Percentiles rank a stretch among this genome's conserved stretches.
phyloP scores from a whole-genome alignment of 2,329 filamentous ascomycete species.

The Acrocalymma vagum region DNA sequence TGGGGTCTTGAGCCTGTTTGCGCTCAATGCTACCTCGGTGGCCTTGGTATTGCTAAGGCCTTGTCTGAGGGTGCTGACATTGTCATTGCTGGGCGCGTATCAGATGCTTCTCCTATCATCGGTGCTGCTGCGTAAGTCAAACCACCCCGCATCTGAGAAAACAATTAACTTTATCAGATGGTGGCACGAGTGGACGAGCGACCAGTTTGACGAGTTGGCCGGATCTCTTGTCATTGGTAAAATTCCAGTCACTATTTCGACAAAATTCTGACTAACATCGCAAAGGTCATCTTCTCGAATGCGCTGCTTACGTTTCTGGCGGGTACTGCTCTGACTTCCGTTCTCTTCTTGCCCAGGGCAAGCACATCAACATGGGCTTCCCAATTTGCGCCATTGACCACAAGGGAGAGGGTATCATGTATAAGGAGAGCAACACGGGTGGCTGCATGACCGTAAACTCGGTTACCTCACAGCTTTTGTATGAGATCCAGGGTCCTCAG shows the following conservation, averaged over 20 bases:
- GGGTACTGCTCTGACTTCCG: conserved; percentile 55
- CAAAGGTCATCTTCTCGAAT: conserved; percentile 55
- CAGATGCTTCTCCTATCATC: conserved; percentile 54
- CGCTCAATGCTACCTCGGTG: conserved; percentile 52
- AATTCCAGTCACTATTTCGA: neutral
- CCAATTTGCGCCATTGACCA: conserved; percentile 58
- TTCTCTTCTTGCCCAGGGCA: conserved; percentile 32
- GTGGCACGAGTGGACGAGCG: conserved; percentile 51
- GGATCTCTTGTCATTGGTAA: conserved; percentile 46
- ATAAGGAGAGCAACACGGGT: conserved; percentile 54
- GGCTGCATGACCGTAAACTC: conserved; percentile 32
- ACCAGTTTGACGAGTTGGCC: conserved; percentile 48
- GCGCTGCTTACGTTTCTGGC: conserved; percentile 51
- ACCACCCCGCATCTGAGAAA: neutral
- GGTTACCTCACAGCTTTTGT: conserved; percentile 48
- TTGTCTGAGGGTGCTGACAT: conserved; percentile 53
- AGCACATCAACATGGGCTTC: conserved; percentile 54
- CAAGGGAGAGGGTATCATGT: conserved; percentile 56
- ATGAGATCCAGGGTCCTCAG: conserved; percentile 53
- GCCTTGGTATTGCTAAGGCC: conserved; percentile 51
- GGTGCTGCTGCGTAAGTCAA: conserved; percentile 43
- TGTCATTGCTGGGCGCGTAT: conserved; percentile 53
- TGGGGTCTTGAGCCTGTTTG: conserved; percentile 42
- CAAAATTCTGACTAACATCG: conserved; percentile 6
- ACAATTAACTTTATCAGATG: conserved; percentile 39